phyloP scores from a whole-genome alignment of 2,329 filamentous ascomycete species.

The Pyrenochaeta sp. region DNA sequence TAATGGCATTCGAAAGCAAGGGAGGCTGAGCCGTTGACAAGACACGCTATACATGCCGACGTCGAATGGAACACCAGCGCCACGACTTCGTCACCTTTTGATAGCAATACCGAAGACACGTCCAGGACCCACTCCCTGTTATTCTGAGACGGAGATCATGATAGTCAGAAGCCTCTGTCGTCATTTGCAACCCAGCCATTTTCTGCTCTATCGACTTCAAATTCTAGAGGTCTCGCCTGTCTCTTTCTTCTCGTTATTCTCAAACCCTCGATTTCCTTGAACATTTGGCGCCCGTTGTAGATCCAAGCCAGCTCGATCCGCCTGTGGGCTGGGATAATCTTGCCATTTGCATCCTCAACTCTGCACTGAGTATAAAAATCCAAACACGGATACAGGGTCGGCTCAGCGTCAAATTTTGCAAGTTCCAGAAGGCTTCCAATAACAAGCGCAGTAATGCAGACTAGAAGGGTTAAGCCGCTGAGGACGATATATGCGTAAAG shows the following conservation, averaged over 20 bases:
- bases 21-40: too few species aligned
- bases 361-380: slow-evolving; percentile 26
- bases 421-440: slow-evolving; percentile 17
- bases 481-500: slow-evolving; percentile 16
- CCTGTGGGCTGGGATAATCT: slow-evolving; percentile 13
- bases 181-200: slow-evolving; percentile 1
- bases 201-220: not conserved
- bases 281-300: slow-evolving; percentile 14
- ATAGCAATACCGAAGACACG: not conserved
- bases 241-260: slow-evolving; percentile 20
- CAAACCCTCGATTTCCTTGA: slow-evolving; percentile 19
- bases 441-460: slow-evolving; percentile 14
- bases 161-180: not conserved
- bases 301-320: slow-evolving; percentile 23
- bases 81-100: not conserved
- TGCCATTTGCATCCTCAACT: slow-evolving; percentile 15
- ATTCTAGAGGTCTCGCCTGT: slow-evolving; percentile 3
- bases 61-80: too few species aligned
- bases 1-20: too few species aligned
- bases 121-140: not conserved
- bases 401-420: slow-evolving; percentile 13
- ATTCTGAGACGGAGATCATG: not conserved
- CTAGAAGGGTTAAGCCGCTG: not conserved
- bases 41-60: too few species aligned
- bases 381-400: slow-evolving; percentile 12